These are phyloP conservation scores for Erucastrum elatum DNA, from an alignment of 345 rosid genomes.

Conservation along the genomic window DNA sequence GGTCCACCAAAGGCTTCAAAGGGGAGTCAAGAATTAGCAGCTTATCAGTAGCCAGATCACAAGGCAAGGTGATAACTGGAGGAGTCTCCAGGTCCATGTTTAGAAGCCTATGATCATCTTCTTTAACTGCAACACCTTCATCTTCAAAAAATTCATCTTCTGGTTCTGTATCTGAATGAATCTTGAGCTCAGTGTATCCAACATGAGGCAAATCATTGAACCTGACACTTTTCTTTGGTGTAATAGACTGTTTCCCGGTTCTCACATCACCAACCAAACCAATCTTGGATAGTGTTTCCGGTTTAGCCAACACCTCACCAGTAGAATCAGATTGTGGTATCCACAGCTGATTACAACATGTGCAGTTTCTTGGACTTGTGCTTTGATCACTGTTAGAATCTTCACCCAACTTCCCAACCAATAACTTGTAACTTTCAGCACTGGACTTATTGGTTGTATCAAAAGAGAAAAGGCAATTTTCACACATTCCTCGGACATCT, in stretches of 20 bases:
- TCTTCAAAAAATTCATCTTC: conserved; percentile 40
- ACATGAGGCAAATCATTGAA: conserved; percentile 56
- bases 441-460: conserved; percentile 72
- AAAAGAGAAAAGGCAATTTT: conserved; percentile 75
- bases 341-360: conserved; percentile 70
- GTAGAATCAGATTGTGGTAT: conserved; percentile 37
- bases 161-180: conserved; percentile 57
- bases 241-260: conserved; percentile 28
- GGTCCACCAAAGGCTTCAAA: conserved; percentile 18
- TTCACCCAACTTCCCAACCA: conserved; percentile 78
- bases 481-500: conserved; percentile 78
- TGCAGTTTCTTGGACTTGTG: conserved; percentile 43
- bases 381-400: conserved; percentile 34
- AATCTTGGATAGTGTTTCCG: conserved; percentile 36
- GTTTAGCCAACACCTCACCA: conserved; percentile 36
- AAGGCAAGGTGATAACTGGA: conserved; percentile 34
- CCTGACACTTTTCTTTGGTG: conserved; percentile 37
- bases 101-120: conserved; percentile 38
- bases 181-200: conserved; percentile 66
- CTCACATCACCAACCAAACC: conserved; percentile 29
- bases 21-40: conserved; percentile 44
- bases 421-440: conserved; percentile 77
- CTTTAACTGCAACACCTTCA: conserved; percentile 22
- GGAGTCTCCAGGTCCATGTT: conserved; percentile 42
- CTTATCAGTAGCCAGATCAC: conserved; percentile 46